Conservation (phyloP, 441 rosid species). For the Adansonia madagascariensis region DNA sequence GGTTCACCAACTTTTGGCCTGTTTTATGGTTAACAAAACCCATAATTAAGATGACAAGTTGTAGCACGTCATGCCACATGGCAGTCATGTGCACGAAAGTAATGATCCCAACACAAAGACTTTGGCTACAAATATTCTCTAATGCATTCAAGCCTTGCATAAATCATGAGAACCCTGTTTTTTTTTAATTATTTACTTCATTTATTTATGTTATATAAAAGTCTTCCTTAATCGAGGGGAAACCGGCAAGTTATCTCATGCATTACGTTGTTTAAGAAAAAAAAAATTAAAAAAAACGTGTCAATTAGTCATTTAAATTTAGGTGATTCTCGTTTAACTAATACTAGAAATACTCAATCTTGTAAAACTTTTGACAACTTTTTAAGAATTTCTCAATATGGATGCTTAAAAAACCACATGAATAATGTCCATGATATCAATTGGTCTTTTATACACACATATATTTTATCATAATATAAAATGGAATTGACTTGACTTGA, state of each 20-base stretch:
- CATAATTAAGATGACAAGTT: background rate
- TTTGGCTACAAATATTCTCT: conserved; percentile 24
- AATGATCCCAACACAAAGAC: background rate
- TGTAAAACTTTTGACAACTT: background rate
- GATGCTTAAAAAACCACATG: background rate
- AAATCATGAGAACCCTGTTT: conserved; percentile 16
- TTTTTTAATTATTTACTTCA: no score
- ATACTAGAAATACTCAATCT: background rate
- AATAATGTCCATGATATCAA: background rate
- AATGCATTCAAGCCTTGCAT: background rate
- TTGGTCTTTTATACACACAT: background rate
- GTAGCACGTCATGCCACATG: conserved; percentile 22
- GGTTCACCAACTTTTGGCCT: conserved; percentile 25
- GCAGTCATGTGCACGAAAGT: conserved; percentile 35
- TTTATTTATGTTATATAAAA: background rate
- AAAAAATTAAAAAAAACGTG: background rate
- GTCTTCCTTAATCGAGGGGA: conserved; percentile 17
- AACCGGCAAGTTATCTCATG: conserved; percentile 27
- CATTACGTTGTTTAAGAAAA: conserved; percentile 15
- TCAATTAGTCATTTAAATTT: background rate
- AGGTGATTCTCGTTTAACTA: background rate
- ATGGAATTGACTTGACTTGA: background rate
- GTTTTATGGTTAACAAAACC: conserved; percentile 3
- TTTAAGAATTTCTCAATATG: background rate
- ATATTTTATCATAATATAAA: background rate